Conservation (phyloP, 2,329 filamentous ascomycete species). For the Aspergillus uvarum region DNA sequence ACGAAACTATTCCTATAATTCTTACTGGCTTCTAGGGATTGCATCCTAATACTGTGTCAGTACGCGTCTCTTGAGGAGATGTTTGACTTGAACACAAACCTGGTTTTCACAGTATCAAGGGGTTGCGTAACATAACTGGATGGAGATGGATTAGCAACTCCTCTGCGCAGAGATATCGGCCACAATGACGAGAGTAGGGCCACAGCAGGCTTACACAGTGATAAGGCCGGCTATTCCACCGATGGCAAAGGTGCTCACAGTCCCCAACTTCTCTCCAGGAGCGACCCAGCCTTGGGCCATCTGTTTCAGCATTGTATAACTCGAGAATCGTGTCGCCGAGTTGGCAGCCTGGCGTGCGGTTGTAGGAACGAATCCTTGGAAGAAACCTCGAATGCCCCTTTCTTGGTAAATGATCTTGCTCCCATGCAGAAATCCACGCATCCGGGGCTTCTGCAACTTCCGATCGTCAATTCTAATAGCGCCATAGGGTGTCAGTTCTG, state of each 20-base stretch:
- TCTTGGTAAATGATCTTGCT: slow-evolving; percentile 83
- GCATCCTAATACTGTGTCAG: slow-evolving; percentile 64
- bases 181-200: not conserved
- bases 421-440: slow-evolving; percentile 90
- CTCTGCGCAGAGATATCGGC: not conserved
- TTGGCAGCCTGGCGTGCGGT: slow-evolving; percentile 94
- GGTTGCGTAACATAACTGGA: slow-evolving; percentile 59
- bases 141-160: slow-evolving; percentile 11
- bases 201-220: slow-evolving; percentile 62
- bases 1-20: slow-evolving; percentile 85
- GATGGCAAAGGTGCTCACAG: slow-evolving; percentile 83
- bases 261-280: slow-evolving; percentile 90
- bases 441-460: slow-evolving; percentile 78
- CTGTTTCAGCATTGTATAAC: slow-evolving; percentile 88
- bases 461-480: slow-evolving; percentile 82
- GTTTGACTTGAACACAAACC: slow-evolving; percentile 34
- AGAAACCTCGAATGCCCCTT: slow-evolving; percentile 85
- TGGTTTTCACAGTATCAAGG: slow-evolving; percentile 91
- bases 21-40: slow-evolving; percentile 80
- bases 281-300: slow-evolving; percentile 87
- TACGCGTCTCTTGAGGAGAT: not conserved
- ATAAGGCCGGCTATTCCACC: slow-evolving; percentile 86
- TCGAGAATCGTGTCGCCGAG: slow-evolving; percentile 84
- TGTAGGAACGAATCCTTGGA: slow-evolving; percentile 94
- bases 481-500: slow-evolving; percentile 1